Conservation (phyloP, 2,329 filamentous ascomycete species). For the Diaporthe sp. region DNA sequence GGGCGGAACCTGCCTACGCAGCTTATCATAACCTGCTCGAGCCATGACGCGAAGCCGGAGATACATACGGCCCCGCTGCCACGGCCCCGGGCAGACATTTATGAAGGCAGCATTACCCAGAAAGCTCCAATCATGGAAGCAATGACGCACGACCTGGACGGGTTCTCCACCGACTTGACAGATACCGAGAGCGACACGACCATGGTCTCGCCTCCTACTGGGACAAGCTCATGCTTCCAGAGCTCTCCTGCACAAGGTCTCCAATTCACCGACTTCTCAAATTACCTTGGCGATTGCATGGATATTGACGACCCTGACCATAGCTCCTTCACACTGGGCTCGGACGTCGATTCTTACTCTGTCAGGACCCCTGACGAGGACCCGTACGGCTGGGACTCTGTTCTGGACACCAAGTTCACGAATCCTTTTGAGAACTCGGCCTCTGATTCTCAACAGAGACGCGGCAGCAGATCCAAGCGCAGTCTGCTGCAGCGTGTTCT, state of each 20-base stretch:
- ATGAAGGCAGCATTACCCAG: not conserved
- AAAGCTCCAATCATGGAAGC: conserved; percentile 6
- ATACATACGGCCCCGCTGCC: conserved; percentile 39
- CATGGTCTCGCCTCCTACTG: conserved; percentile 27
- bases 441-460: conserved; percentile 28
- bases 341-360: conserved; percentile 37
- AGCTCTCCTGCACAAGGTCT: conserved; percentile 38
- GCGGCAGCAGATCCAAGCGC: conserved; percentile 39
- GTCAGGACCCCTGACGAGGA: conserved; percentile 43
- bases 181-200: conserved; percentile 40
- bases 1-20: conserved; percentile 38
- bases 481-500: conserved; percentile 41
- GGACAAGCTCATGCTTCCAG: conserved; percentile 24
- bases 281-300: conserved; percentile 43
- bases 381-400: conserved; percentile 49
- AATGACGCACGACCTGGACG: conserved; percentile 27
- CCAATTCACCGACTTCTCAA: conserved; percentile 51
- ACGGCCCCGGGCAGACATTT: conserved; percentile 22
- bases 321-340: conserved; percentile 39
- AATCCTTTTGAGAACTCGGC: conserved; percentile 28
- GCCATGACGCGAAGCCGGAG: conserved; percentile 26
- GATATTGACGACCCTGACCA: conserved; percentile 36
- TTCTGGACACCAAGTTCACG: conserved; percentile 42
- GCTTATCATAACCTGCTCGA: conserved; percentile 31
- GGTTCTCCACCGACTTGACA: conserved; percentile 34